Evolutionary conservation across 495 filamentous ascomycete species (phyloP), one percentile per base, ranked within the genome.

Genomic region (Platismatia glauca): DNA sequence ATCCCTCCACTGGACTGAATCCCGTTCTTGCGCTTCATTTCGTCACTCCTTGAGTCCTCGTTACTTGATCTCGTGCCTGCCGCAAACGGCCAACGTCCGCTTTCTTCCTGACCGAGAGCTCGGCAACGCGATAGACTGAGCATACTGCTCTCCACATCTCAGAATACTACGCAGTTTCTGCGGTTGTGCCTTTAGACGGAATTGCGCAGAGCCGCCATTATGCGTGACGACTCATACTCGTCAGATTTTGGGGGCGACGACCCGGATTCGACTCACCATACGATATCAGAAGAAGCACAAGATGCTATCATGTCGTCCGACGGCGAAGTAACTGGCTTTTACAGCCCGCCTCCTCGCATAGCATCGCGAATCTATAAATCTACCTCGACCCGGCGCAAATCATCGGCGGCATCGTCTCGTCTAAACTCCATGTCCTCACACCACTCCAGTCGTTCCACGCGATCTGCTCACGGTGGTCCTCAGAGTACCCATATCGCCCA

Each of bases 351-450:
- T 41, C 83, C 90, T 33, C 88, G 89, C 68, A 89, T 96, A 68
- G 89, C 90, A 64, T 89, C 90, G 55, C 89, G 91, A 55, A 91
- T 96, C 74, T 88, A 88, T 73, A 64, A 59, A 57, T 84, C 87
- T 58, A 75, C 84, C 66, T 80, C 81, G 70, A 83, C 77, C 63
- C 86, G 83, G 44, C 88, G 91, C 58, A 91, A 89, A 71, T 88
- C 89, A 57, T 95, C 91, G 31, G 86, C 86, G 12, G 86, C 89
- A 60, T 95, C 90, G 20, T 95, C 91, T 37, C 88, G 91, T 59
- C 87, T 91, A 65, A 92, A 90, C 73, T 95, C 90, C 55, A 83
- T 95, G 34, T 95, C 92, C 8, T 97, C 92, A 11, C 81, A 85
- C 18, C 89, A 93, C 64, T 95, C 91, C 0, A 87, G 84, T 66